Conservation (phyloP, 768 basidiomycete species). For the Auriscalpium vulgare region DNA sequence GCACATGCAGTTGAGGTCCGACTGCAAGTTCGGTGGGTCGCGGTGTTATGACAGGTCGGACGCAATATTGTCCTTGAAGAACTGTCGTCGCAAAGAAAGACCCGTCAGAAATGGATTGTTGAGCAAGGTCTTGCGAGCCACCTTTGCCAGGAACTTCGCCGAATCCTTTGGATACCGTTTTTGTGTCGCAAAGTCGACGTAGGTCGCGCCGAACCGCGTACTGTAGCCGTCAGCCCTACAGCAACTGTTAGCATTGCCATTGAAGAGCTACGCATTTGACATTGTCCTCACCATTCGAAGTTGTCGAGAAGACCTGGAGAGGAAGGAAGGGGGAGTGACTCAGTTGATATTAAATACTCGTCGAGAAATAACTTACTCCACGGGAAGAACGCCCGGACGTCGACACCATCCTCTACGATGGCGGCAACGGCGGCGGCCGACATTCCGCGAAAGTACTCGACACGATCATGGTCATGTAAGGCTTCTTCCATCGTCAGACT, state of each 20-base stretch:
- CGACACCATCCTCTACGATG: constrained; percentile 53
- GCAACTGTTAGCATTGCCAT: neutral
- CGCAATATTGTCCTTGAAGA: constrained; percentile 3
- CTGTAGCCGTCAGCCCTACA: constrained; percentile 51
- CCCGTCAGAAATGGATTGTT: neutral
- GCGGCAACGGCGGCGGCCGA: constrained; percentile 46
- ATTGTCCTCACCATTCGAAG: constrained; percentile 46
- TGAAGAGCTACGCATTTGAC: too few relatives aligned
- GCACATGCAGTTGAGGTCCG: neutral
- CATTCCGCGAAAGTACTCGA: constrained; percentile 58
- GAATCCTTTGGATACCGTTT: constrained; percentile 58
- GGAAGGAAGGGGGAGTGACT: neutral
- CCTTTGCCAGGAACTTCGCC: constrained; percentile 48
- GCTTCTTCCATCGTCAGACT: constrained; percentile 44
- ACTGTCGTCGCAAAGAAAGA: neutral
- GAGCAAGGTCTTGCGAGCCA: constrained; percentile 8
- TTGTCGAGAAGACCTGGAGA: constrained; percentile 54
- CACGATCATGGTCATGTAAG: constrained; percentile 51
- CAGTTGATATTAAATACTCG: neutral
- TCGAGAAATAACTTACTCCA: constrained; percentile 42
- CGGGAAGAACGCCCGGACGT: constrained; percentile 54
- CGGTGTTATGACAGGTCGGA: neutral
- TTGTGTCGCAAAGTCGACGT: constrained; percentile 65
- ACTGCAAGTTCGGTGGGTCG: neutral
- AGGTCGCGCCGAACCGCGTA: constrained; percentile 64